A percentile compares a stretch with the other conserved stretches of the same genome.
phyloP scores from a whole-genome alignment of 257 asterid genomes.

The Rubia yunnanensis region DNA sequence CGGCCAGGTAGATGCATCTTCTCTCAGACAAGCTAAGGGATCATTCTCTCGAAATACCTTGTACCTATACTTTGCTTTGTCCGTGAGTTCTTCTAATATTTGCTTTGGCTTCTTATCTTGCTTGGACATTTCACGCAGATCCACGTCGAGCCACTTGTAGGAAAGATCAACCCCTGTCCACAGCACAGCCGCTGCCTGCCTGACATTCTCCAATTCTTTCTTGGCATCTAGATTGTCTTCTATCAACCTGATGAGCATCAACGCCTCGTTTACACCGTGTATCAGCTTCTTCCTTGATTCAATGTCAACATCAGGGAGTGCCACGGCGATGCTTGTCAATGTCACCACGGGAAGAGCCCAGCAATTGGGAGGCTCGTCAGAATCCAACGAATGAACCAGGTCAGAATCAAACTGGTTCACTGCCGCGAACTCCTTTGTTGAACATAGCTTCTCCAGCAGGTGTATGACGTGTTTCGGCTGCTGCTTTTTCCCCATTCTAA shows the following conservation, averaged over 20 bases:
- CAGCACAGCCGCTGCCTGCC: slow-evolving; percentile 58
- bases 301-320: slow-evolving; percentile 28
- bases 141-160: slow-evolving; percentile 57
- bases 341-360: slow-evolving; percentile 94
- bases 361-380: slow-evolving; percentile 57
- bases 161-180: slow-evolving; percentile 61
- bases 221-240: slow-evolving; percentile 41
- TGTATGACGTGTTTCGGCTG: slow-evolving; percentile 46
- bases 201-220: slow-evolving; percentile 28
- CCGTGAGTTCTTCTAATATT: slow-evolving; percentile 40
- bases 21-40: slow-evolving; percentile 20
- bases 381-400: slow-evolving; percentile 41
- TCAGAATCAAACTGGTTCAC: slow-evolving; percentile 45
- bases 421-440: slow-evolving; percentile 44
- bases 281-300: slow-evolving; percentile 31
- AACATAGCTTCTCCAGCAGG: slow-evolving; percentile 38
- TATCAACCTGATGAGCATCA: slow-evolving; percentile 34
- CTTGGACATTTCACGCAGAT: slow-evolving; percentile 35
- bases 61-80: slow-evolving; percentile 43
- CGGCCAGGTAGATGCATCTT: slow-evolving; percentile 59
- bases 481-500: slow-evolving; percentile 44
- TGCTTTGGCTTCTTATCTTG: slow-evolving; percentile 32
- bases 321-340: slow-evolving; percentile 65
- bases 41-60: slow-evolving; percentile 32
- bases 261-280: slow-evolving; percentile 45